A percentile compares a stretch with the other conserved stretches of the same genome.
phyloP scores from a whole-genome alignment of 352 stramenopile genomes.

The Pythium vanterpoolii region DNA sequence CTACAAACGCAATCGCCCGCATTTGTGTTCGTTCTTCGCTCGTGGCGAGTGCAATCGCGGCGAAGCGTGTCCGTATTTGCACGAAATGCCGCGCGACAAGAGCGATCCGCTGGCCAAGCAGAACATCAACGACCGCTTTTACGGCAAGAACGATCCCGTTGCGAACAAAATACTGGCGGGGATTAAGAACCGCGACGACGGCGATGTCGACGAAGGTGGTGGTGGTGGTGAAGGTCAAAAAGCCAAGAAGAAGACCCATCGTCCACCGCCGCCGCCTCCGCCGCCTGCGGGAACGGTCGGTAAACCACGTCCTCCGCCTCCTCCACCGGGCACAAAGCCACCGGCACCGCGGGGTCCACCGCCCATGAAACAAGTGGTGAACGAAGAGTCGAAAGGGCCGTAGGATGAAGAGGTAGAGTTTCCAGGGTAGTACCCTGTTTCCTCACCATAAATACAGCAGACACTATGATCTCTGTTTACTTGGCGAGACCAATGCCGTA shows the following conservation, averaged over 20 bases:
- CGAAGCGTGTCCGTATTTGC: constrained; percentile 91
- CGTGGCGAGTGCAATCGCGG: constrained; percentile 92
- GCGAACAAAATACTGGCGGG: constrained; percentile 83
- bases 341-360: constrained; percentile 59
- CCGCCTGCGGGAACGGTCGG: constrained; percentile 17
- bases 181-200: constrained; percentile 20
- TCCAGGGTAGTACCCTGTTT: too few species aligned
- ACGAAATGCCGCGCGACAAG: constrained; percentile 93
- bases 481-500: constrained; percentile 57
- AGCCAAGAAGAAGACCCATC: constrained; percentile 26
- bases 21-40: constrained; percentile 95
- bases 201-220: constrained; percentile 26
- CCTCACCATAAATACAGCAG: constrained; percentile 10
- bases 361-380: constrained; percentile 26
- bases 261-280: constrained; percentile 28
- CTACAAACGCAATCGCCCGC: constrained; percentile 90
- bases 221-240: constrained; percentile 18
- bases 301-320: constrained; percentile 56
- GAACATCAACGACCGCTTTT: constrained; percentile 95
- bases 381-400: constrained; percentile 30
- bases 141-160: constrained; percentile 93
- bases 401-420: too few species aligned
- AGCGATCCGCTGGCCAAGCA: constrained; percentile 94
- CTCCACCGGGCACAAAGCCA: constrained; percentile 53
- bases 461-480: neutral